phyloP scores from a whole-genome alignment of 805 yeast species.

The Clavispora vitiphila region DNA sequence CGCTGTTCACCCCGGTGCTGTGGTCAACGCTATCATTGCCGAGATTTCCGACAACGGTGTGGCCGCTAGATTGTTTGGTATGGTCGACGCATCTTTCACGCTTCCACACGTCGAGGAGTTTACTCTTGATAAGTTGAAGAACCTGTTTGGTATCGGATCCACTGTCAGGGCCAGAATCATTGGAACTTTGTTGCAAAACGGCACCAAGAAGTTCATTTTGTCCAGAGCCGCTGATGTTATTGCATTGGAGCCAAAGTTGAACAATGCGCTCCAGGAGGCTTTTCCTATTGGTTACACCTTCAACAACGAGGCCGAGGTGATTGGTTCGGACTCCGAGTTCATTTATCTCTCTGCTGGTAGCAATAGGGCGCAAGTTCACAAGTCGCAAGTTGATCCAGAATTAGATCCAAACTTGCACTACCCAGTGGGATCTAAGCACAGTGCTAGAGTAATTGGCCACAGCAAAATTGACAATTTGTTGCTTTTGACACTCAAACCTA shows the following conservation, averaged over 20 bases:
- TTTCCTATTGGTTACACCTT: conserved; percentile 75
- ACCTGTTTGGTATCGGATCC: conserved; percentile 64
- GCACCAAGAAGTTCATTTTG: conserved; percentile 56
- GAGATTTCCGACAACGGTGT: conserved; percentile 60
- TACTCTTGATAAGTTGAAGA: conserved; percentile 46
- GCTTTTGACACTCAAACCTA: conserved; percentile 64
- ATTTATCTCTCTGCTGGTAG: conserved; percentile 55
- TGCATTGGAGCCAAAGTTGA: conserved; percentile 20
- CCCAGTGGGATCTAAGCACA: conserved; percentile 59
- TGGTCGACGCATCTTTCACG: conserved; percentile 66
- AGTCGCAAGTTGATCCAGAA: conserved; percentile 58
- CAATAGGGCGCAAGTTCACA: conserved; percentile 70
- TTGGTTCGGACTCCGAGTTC: conserved; percentile 54
- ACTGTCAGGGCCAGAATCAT: conserved; percentile 65
- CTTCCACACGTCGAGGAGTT: conserved; percentile 57
- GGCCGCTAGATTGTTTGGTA: conserved; percentile 67
- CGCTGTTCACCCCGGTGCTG: conserved; percentile 79
- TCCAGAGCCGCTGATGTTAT: conserved; percentile 58
- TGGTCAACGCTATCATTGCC: conserved; percentile 68
- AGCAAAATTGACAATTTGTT: conserved; percentile 62
- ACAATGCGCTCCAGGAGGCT: conserved; percentile 43
- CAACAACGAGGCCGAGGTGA: conserved; percentile 51
- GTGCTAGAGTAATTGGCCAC: conserved; percentile 73
- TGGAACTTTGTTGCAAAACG: conserved; percentile 46
- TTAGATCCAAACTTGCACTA: conserved; percentile 44